These are phyloP conservation scores for Erythrobasidium hasegawianum DNA, from an alignment of 1,284 basidiomycete genomes.

Conservation along the genomic window DNA sequence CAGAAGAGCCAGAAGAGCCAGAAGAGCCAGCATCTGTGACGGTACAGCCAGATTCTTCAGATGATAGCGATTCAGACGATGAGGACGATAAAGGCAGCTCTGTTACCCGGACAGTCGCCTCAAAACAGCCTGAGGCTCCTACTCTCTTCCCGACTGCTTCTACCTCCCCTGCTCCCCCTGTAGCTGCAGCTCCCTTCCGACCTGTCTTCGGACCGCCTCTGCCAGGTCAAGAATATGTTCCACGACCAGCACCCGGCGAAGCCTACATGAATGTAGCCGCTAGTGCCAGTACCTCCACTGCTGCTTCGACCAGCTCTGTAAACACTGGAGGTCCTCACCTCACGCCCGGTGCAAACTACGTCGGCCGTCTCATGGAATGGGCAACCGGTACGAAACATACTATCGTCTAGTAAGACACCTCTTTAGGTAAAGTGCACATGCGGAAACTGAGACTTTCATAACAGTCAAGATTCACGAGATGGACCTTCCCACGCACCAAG, in stretches of 20 bases:
- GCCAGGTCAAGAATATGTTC: background rate
- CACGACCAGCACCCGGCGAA: background rate
- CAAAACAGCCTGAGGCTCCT: too few relatives aligned
- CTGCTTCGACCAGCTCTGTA: background rate
- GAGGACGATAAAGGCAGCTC: too few relatives aligned
- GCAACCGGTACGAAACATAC: background rate
- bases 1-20: too few relatives aligned
- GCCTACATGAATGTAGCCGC: background rate
- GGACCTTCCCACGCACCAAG: slow-evolving; percentile 3
- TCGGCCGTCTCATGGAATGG: background rate
- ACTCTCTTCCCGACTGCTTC: too few relatives aligned
- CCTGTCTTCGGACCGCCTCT: too few relatives aligned
- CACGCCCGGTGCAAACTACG: background rate
- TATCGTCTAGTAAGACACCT: background rate
- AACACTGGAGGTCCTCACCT: background rate
- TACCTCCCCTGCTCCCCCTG: too few relatives aligned
- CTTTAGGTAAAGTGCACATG: background rate
- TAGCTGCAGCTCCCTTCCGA: too few relatives aligned
- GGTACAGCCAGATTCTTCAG: too few relatives aligned
- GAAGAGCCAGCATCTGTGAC: too few relatives aligned
- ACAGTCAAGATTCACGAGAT: background rate
- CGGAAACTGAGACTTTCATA: background rate
- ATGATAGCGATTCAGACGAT: too few relatives aligned
- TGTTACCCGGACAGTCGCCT: too few relatives aligned
- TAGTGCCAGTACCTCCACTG: too few relatives aligned